phyloP scores from a whole-genome alignment of 352 stramenopile species.

The Globisporangium echinulatum region DNA sequence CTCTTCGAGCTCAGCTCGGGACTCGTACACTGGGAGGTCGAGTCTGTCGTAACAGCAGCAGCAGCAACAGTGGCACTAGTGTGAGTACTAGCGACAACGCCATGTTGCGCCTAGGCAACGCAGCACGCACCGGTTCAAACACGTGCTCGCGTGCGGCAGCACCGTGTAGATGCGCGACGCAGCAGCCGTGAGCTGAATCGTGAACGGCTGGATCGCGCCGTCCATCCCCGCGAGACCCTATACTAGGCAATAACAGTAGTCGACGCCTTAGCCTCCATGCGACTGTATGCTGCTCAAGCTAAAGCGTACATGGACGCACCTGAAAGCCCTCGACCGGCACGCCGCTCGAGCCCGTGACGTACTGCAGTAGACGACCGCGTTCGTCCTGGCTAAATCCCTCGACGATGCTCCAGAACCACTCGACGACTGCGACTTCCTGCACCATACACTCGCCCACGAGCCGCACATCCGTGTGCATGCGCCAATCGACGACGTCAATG shows the following conservation, averaged over 20 bases:
- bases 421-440: constrained; percentile 37
- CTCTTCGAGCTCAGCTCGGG: constrained; percentile 89
- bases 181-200: constrained; percentile 53
- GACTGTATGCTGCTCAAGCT: background rate
- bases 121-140: constrained; percentile 57
- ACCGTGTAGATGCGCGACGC: constrained; percentile 40
- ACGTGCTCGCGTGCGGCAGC: constrained; percentile 74
- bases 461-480: constrained; percentile 58
- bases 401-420: constrained; percentile 82
- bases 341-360: constrained; percentile 73
- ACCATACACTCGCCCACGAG: constrained; percentile 19
- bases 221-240: constrained; percentile 72
- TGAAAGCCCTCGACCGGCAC: constrained; percentile 81
- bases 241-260: background rate
- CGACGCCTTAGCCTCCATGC: constrained; percentile 1
- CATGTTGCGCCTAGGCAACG: too few relatives aligned
- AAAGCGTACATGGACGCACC: constrained; percentile 10
- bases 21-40: constrained; percentile 68
- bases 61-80: constrained; percentile 2
- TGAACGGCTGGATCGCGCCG: constrained; percentile 66
- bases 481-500: constrained; percentile 89
- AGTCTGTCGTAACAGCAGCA: constrained; percentile 26
- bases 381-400: constrained; percentile 50
- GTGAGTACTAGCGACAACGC: background rate
- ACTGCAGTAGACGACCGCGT: constrained; percentile 71